Evolutionary conservation across 169 alveolate species (phyloP).

Genomic region (Sarcocystis neurona): DNA sequence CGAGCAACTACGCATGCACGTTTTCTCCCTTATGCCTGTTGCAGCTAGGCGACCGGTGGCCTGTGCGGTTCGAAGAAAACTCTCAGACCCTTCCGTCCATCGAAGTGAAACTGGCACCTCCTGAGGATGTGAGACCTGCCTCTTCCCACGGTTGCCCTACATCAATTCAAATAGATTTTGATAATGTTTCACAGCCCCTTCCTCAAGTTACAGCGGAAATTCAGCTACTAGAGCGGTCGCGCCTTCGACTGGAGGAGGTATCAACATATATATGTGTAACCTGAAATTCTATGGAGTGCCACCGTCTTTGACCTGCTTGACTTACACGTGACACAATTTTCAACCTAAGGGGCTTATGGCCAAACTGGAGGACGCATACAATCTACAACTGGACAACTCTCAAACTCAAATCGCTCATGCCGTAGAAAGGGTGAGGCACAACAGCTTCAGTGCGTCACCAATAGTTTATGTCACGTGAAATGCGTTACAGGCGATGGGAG

Average conservation of each 20-base stretch:
- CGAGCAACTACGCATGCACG: too few species aligned
- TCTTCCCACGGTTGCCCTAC: background rate
- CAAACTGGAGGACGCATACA: constrained; percentile 63
- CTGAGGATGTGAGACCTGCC: constrained; percentile 56
- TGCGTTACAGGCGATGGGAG: constrained; percentile 58
- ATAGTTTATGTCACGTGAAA: background rate
- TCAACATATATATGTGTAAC: background rate
- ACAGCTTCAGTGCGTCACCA: background rate
- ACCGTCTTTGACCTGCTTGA: too few species aligned
- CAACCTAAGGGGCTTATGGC: constrained; percentile 61
- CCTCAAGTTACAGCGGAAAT: constrained; percentile 68
- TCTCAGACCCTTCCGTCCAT: constrained; percentile 68
- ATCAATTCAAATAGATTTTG: background rate
- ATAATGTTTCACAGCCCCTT: constrained; percentile 40
- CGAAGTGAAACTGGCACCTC: constrained; percentile 65
- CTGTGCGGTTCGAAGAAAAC: constrained; percentile 61
- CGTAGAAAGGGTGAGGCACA: constrained; percentile 44
- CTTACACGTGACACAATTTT: background rate
- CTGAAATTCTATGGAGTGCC: background rate
- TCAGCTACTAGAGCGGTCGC: constrained; percentile 52
- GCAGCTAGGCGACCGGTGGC: constrained; percentile 38
- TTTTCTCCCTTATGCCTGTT: too few species aligned
- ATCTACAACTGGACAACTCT: constrained; percentile 60
- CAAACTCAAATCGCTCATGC: constrained; percentile 59
- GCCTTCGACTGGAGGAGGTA: constrained; percentile 63